phyloP scores from a whole-genome alignment of 805 yeast species.

The Tetrapisispora iriomotensis region DNA sequence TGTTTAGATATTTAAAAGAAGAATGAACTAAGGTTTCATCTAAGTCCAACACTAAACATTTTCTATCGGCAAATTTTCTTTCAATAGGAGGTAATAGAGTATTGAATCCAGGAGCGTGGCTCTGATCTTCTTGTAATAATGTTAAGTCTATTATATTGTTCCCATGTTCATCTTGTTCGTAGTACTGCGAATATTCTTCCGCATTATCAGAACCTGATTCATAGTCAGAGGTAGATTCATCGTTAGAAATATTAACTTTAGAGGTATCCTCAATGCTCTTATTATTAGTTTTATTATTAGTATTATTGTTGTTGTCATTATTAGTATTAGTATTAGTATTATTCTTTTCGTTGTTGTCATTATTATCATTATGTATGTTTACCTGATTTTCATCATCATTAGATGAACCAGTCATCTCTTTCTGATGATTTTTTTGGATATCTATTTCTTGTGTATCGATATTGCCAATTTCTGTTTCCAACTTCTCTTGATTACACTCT shows the following conservation, averaged over 20 bases:
- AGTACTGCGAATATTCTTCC: conserved; percentile 8
- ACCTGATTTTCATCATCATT: neutral
- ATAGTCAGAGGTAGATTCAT: conserved; percentile 8
- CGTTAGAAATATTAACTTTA: neutral
- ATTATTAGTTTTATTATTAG: neutral
- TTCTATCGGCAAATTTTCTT: conserved; percentile 43
- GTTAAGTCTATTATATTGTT: conserved; percentile 42
- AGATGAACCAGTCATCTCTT: neutral
- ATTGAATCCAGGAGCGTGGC: conserved; percentile 52
- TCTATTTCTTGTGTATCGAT: too few relatives aligned
- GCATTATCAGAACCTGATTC: conserved; percentile 20
- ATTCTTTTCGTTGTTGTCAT: neutral
- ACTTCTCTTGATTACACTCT: neutral
- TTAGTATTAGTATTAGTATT: neutral
- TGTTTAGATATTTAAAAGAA: conserved; percentile 77
- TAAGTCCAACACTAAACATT: conserved; percentile 80
- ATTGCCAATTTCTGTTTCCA: neutral
- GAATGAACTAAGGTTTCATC: conserved; percentile 96
- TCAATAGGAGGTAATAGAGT: conserved; percentile 46
- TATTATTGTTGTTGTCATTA: neutral
- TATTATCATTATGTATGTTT: neutral
- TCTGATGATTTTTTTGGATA: neutral
- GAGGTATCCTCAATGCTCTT: neutral
- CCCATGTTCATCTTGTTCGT: conserved; percentile 25
- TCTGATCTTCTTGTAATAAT: conserved; percentile 60